A percentile compares a stretch with the other conserved stretches of the same genome.
phyloP scores from a whole-genome alignment of 306 rosid species.

The Coriaria nepalensis region DNA sequence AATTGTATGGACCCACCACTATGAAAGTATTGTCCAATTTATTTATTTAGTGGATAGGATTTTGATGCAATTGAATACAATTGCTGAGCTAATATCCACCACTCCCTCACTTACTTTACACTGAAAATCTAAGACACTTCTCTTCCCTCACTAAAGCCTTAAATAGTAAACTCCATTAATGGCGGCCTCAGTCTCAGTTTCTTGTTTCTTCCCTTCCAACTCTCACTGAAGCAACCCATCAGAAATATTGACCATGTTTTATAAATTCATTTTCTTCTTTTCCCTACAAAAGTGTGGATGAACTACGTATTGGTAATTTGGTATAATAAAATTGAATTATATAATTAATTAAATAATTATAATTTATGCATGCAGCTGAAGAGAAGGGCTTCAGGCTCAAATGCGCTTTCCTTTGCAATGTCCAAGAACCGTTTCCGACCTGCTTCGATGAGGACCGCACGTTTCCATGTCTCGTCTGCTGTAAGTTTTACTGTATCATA shows the following conservation, averaged over 20 bases:
- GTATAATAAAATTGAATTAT: background rate
- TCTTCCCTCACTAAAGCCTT: conserved; percentile 13
- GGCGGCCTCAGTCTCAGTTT: conserved; percentile 47
- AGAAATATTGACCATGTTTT: conserved; percentile 21
- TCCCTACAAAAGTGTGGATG: background rate
- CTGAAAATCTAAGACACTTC: background rate
- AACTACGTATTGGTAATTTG: background rate
- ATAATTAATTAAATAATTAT: background rate
- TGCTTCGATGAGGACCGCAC: conserved; percentile 32
- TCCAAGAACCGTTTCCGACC: conserved; percentile 17
- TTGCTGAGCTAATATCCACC: background rate
- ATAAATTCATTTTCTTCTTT: background rate
- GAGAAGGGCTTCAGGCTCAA: conserved; percentile 17
- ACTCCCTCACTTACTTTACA: background rate
- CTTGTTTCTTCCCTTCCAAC: conserved; percentile 27
- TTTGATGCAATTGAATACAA: conserved; percentile 1
- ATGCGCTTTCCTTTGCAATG: conserved; percentile 25
- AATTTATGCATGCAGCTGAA: conserved; percentile 22
- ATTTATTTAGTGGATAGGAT: too few relatives aligned
- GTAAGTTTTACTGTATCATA: conserved; percentile 21
- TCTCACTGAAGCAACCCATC: conserved; percentile 21
- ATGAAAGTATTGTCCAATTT: too few relatives aligned
- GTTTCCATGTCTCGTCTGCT: conserved; percentile 32
- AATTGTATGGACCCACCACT: too few relatives aligned
- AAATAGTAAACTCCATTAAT: conserved; percentile 2